phyloP scores from a whole-genome alignment of 2,329 filamentous ascomycete species.

The Sporothrix phasma region DNA sequence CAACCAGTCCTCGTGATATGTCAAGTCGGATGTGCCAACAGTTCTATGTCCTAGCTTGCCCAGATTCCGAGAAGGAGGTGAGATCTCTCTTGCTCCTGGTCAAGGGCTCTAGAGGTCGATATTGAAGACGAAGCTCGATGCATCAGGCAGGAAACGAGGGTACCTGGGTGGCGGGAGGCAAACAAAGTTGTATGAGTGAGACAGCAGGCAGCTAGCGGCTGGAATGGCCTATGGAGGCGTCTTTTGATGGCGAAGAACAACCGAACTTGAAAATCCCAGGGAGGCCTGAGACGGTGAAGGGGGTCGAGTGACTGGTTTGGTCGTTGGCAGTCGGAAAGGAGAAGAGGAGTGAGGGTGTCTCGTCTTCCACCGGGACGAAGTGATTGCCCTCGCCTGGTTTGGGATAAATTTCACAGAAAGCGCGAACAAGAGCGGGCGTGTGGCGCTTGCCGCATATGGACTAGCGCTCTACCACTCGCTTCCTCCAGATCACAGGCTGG shows the following conservation, averaged over 20 bases:
- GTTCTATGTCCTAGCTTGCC: neutral
- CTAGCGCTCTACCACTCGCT: slow-evolving; percentile 7
- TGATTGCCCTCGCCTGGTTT: neutral
- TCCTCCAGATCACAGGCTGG: neutral
- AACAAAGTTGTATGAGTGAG: neutral
- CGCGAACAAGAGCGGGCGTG: slow-evolving; percentile 8
- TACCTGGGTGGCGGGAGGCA: neutral
- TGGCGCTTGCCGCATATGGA: slow-evolving; percentile 6
- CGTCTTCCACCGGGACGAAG: neutral
- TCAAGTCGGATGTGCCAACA: neutral
- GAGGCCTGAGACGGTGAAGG: neutral
- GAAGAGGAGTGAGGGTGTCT: neutral
- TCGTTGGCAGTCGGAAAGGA: neutral
- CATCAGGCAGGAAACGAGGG: neutral
- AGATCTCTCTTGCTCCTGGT: neutral
- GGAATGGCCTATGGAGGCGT: neutral
- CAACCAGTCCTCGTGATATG: neutral
- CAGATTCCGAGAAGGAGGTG: neutral
- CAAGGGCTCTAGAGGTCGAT: neutral
- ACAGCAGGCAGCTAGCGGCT: neutral
- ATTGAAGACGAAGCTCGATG: neutral
- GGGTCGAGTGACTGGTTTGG: neutral
- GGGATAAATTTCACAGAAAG: slow-evolving; percentile 10
- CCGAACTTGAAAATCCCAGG: neutral
- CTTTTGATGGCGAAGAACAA: neutral